A percentile compares a stretch with the other conserved stretches of the same genome.
Conservation (phyloP, 1,284 basidiomycete genomes). For the Fomitopsis palustris region DNA sequence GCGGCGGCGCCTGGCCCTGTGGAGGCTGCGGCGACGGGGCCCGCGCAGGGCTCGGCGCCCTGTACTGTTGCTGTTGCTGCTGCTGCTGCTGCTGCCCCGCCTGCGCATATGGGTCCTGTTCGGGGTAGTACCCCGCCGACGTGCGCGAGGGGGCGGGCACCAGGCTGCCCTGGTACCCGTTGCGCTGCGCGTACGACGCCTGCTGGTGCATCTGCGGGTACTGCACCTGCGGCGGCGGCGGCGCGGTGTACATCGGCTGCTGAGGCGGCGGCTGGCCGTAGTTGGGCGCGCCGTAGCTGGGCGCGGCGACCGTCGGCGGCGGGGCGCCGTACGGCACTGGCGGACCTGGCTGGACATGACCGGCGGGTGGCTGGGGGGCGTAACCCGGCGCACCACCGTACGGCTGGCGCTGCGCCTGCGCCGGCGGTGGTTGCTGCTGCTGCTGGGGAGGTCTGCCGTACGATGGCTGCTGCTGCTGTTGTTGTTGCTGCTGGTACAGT, state of each 20-base stretch:
- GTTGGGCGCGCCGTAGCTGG: conserved; percentile 12
- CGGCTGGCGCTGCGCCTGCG: conserved; percentile 24
- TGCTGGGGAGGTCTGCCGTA: conserved; percentile 22
- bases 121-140: conserved; percentile 22
- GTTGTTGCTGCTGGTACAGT: conserved; percentile 14
- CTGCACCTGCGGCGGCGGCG: conserved; percentile 24
- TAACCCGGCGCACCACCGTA: conserved; percentile 16
- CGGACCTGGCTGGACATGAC: conserved; percentile 15
- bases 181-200: conserved; percentile 16
- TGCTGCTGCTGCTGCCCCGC: conserved; percentile 14
- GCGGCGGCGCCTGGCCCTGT: conserved; percentile 30
- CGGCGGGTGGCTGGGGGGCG: conserved; percentile 14
- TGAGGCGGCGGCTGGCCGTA: conserved; percentile 22
- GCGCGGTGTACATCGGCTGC: conserved; percentile 18
- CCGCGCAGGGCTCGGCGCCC: conserved; percentile 29
- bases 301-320: conserved; percentile 7
- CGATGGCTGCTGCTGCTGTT: conserved; percentile 20
- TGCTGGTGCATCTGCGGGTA: conserved; percentile 12
- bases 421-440: conserved; percentile 23
- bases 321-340: conserved; percentile 19
- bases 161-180: conserved; percentile 24
- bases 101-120: conserved; percentile 13
- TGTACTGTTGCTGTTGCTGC: conserved; percentile 14
- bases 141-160: conserved; percentile 14
- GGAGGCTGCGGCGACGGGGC: conserved; percentile 38